Percentiles rank a stretch among this genome's conserved stretches.
Conservation (phyloP, 768 basidiomycete species). For the Neoboletus brunneissimus region DNA sequence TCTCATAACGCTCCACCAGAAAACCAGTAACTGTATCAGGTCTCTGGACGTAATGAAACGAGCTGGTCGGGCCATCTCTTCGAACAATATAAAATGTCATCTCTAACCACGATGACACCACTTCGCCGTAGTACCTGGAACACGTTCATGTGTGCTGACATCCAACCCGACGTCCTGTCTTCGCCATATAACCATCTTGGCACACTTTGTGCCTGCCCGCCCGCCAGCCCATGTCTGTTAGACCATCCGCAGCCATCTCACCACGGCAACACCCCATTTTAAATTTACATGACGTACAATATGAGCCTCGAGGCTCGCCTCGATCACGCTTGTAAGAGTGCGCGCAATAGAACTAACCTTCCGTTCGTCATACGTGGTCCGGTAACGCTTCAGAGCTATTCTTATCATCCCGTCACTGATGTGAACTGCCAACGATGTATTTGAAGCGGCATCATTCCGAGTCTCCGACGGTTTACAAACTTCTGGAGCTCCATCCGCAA, state of each 20-base stretch:
- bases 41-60: constrained; percentile 16
- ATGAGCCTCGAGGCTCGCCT: not conserved
- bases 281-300: constrained; percentile 4
- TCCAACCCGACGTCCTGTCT: not conserved
- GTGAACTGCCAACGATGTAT: not conserved
- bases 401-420: not conserved
- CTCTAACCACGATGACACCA: not conserved
- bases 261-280: constrained; percentile 14
- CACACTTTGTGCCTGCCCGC: not conserved
- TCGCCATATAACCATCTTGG: not conserved
- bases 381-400: constrained; percentile 1
- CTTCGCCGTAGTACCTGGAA: not conserved
- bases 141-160: constrained; percentile 1
- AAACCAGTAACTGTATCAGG: not conserved
- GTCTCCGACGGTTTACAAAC: not conserved
- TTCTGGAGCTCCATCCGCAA: not conserved
- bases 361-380: constrained; percentile 11
- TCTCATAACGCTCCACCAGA: constrained; percentile 2
- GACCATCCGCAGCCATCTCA: not conserved
- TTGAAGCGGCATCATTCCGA: no score
- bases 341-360: not conserved
- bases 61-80: not conserved
- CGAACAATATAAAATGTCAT: not conserved
- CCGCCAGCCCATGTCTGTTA: not conserved
- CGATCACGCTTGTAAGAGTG: not conserved